Percentiles rank a stretch among this genome's conserved stretches.
phyloP scores from a whole-genome alignment of 306 rosid species.

The Acmispon strigosus region DNA sequence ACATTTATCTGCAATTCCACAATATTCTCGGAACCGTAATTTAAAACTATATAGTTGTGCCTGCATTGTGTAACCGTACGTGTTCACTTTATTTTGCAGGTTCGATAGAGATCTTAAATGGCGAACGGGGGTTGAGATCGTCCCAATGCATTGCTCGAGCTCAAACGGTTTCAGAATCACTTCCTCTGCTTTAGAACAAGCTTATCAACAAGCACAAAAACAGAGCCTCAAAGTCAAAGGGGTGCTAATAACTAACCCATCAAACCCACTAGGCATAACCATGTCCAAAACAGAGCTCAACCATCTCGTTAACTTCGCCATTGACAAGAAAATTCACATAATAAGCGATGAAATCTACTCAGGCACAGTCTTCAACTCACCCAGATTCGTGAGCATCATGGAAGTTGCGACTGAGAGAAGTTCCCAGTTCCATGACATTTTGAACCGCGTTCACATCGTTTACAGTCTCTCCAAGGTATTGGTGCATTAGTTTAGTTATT shows the following conservation, averaged over 20 bases:
- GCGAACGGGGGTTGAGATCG: constrained; percentile 66
- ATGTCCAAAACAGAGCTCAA: constrained; percentile 44
- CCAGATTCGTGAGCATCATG: constrained; percentile 42
- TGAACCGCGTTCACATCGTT: constrained; percentile 48
- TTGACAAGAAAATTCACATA: constrained; percentile 43
- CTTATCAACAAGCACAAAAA: constrained; percentile 41
- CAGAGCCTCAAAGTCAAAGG: constrained; percentile 61
- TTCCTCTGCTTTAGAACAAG: constrained; percentile 43
- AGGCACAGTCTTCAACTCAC: constrained; percentile 55
- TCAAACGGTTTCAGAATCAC: constrained; percentile 74
- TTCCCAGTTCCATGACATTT: not conserved
- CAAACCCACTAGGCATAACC: constrained; percentile 82
- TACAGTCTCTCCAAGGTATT: constrained; percentile 57
- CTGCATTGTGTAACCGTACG: too few species aligned
- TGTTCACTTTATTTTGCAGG: constrained; percentile 26
- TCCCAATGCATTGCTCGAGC: constrained; percentile 71
- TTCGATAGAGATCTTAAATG: constrained; percentile 86
- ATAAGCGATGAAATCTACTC: constrained; percentile 86
- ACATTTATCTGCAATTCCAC: too few species aligned
- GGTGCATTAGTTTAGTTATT: too few species aligned
- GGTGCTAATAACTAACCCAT: constrained; percentile 68
- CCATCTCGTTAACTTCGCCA: constrained; percentile 42
- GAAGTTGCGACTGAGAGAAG: constrained; percentile 29
- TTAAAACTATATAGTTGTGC: too few species aligned
- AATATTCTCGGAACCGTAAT: too few species aligned